Evolutionary conservation across 768 basidiomycete genomes (phyloP).

Genomic region (Suillus discolor): DNA sequence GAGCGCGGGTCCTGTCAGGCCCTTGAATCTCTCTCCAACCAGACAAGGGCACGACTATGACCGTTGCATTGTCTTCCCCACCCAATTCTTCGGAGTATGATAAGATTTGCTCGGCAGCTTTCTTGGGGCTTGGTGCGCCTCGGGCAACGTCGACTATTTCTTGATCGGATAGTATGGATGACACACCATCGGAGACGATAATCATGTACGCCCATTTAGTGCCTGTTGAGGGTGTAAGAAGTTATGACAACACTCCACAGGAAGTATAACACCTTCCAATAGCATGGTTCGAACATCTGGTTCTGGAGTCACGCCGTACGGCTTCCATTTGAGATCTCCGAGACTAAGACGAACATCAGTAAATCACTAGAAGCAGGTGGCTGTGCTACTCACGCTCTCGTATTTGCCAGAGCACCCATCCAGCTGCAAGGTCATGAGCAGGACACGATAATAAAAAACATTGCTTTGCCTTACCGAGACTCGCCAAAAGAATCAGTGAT

Average conservation of each 20-base stretch:
- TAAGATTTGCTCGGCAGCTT: conserved; percentile 82
- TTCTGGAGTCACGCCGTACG: conserved; percentile 90
- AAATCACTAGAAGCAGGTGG: not conserved
- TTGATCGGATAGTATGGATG: conserved; percentile 88
- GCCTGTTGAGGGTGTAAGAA: conserved; percentile 46
- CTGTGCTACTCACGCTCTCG: conserved; percentile 64
- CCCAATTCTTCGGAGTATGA: conserved; percentile 87
- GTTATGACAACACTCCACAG: conserved; percentile 1
- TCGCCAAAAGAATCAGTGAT: conserved; percentile 96
- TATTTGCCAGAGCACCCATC: conserved; percentile 95
- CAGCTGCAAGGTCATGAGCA: conserved; percentile 51
- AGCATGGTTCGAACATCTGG: conserved; percentile 82
- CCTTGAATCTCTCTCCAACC: conserved; percentile 89
- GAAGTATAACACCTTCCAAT: conserved; percentile 58
- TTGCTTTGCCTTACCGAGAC: conserved; percentile 55
- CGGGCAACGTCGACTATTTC: conserved; percentile 93
- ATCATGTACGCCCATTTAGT: conserved; percentile 85
- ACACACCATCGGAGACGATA: conserved; percentile 92
- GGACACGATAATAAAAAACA: conserved; percentile 1
- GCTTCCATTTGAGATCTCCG: conserved; percentile 88
- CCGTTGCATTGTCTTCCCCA: conserved; percentile 86
- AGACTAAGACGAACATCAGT: conserved; percentile 49
- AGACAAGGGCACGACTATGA: conserved; percentile 85
- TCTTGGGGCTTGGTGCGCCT: conserved; percentile 65
- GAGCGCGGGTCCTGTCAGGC: conserved; percentile 76